Percentiles rank a stretch among this genome's conserved stretches.
Evolutionary conservation across 2,329 filamentous ascomycete species (phyloP).

Genomic region (Endocalyx cinctus): DNA sequence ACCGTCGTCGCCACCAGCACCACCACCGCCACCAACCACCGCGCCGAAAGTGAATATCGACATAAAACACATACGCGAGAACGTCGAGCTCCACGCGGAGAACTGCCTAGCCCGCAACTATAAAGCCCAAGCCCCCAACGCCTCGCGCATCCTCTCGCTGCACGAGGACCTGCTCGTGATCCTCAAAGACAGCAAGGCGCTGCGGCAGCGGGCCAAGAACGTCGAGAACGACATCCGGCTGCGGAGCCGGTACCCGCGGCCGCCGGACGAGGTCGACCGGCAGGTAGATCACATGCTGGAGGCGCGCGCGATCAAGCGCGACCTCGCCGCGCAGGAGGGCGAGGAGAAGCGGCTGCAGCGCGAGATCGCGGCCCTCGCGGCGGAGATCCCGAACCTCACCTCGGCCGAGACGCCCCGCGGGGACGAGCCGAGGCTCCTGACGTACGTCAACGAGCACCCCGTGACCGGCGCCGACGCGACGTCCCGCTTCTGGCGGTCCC

Average conservation of each 20-base stretch:
- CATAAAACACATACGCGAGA: slow-evolving; percentile 84
- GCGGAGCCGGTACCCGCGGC: slow-evolving; percentile 52
- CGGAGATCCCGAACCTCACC: slow-evolving; percentile 82
- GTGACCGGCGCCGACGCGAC: slow-evolving; percentile 30
- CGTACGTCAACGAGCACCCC: slow-evolving; percentile 73
- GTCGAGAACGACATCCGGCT: too few relatives aligned
- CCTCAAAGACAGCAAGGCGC: slow-evolving; percentile 54
- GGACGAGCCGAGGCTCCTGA: slow-evolving; percentile 58
- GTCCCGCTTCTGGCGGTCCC: slow-evolving; percentile 60
- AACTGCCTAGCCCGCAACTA: slow-evolving; percentile 90
- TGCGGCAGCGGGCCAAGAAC: slow-evolving; percentile 64
- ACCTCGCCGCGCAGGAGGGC: slow-evolving; percentile 56
- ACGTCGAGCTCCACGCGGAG: slow-evolving; percentile 72
- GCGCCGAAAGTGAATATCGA: slow-evolving; percentile 78
- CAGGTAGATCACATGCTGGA: slow-evolving; percentile 52
- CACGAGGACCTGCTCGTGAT: slow-evolving; percentile 55
- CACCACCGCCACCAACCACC: slow-evolving; percentile 55
- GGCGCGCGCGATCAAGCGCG: slow-evolving; percentile 59
- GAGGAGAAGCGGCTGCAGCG: slow-evolving; percentile 53
- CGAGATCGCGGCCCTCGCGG: slow-evolving; percentile 70
- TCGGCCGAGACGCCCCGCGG: slow-evolving; percentile 70
- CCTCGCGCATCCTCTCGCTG: slow-evolving; percentile 50
- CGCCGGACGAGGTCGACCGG: too few relatives aligned
- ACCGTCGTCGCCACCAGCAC: slow-evolving; percentile 19
- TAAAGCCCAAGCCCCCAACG: slow-evolving; percentile 47